These are phyloP conservation scores for Nephelium lappaceum DNA, from an alignment of 345 rosid species.

Conservation along the genomic window DNA sequence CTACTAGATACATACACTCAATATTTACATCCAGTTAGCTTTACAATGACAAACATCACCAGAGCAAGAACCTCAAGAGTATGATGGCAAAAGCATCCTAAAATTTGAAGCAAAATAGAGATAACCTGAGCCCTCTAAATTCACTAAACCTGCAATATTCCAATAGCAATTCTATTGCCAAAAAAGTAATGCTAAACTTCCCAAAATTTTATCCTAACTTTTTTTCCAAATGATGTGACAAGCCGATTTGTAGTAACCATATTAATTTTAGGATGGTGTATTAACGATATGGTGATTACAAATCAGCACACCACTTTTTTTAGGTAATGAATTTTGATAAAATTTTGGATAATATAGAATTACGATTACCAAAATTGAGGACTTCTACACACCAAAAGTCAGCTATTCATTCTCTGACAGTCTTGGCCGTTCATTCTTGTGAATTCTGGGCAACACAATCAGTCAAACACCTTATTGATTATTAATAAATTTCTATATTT, in stretches of 20 bases:
- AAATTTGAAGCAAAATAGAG: neutral
- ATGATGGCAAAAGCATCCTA: neutral
- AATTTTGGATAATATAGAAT: too few relatives aligned
- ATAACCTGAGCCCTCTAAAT: neutral
- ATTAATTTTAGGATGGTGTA: too few relatives aligned
- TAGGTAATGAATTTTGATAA: too few relatives aligned
- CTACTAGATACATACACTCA: neutral
- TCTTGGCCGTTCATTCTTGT: neutral
- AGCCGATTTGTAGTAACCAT: too few relatives aligned
- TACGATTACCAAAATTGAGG: neutral
- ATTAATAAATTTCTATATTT: neutral
- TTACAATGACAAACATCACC: neutral
- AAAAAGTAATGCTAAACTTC: too few relatives aligned
- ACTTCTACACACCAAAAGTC: neutral
- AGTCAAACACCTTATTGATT: neutral
- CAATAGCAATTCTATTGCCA: neutral
- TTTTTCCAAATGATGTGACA: too few relatives aligned
- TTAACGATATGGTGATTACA: too few relatives aligned
- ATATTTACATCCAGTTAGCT: neutral
- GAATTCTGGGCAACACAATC: neutral
- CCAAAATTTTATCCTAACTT: too few relatives aligned
- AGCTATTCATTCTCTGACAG: neutral
- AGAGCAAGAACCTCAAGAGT: slow-evolving; percentile 7
- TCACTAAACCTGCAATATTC: neutral
- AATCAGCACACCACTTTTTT: too few relatives aligned